Evolutionary conservation across 179 eudicot genomes (phyloP).

Genomic region (Beta lomatogona): DNA sequence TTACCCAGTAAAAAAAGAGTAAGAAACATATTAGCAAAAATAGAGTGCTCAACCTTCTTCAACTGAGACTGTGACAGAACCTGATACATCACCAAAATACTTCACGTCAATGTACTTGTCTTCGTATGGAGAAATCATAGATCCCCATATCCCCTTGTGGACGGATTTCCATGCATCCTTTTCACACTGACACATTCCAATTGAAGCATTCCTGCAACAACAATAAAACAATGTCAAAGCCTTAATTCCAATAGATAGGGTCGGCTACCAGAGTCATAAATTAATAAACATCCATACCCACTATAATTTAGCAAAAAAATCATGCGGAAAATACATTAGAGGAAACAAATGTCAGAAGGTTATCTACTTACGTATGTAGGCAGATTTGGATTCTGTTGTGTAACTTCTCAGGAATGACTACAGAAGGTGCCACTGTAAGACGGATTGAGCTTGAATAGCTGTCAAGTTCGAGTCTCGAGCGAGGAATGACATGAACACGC

Average conservation of each 20-base stretch:
- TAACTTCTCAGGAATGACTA: slow-evolving; percentile 69
- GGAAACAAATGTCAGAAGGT: not conserved
- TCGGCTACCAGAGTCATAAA: not conserved
- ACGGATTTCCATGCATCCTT: slow-evolving; percentile 74
- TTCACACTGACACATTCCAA: slow-evolving; percentile 76
- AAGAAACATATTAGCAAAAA: not conserved
- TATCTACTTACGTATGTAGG: slow-evolving; percentile 65
- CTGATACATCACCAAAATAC: slow-evolving; percentile 62
- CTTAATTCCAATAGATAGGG: too few species aligned
- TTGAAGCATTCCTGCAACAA: slow-evolving; percentile 72
- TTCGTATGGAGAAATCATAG: slow-evolving; percentile 77
- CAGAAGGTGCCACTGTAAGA: slow-evolving; percentile 76
- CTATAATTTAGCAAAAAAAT: not conserved
- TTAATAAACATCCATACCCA: slow-evolving; percentile 14
- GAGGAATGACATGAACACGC: slow-evolving; percentile 64
- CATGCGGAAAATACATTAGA: not conserved
- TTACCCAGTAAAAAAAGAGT: not conserved
- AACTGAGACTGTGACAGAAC: slow-evolving; percentile 63
- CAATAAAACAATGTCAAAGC: too few species aligned
- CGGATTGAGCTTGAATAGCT: slow-evolving; percentile 65
- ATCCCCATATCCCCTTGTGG: slow-evolving; percentile 73
- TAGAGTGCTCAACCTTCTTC: slow-evolving; percentile 62
- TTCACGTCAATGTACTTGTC: slow-evolving; percentile 78
- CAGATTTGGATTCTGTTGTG: slow-evolving; percentile 76
- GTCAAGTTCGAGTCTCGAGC: slow-evolving; percentile 65